Base-by-base conservation (phyloP, 2,329 filamentous ascomycete genomes). In the Pyricularia sp. region DNA sequence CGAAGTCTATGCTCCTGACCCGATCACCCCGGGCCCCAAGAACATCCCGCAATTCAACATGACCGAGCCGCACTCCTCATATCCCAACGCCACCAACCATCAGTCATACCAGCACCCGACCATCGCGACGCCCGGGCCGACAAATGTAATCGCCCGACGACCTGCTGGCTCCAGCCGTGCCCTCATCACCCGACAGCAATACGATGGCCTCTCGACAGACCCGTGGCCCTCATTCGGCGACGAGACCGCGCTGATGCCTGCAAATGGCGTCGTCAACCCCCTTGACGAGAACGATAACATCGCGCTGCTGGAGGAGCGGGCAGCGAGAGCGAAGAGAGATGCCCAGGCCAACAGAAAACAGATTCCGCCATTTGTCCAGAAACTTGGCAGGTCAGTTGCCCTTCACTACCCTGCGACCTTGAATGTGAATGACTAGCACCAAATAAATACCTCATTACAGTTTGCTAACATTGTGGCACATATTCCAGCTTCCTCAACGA, bases 281-380 rank as follows among this genome's bases (percentile, higher is more conserved):
- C 68, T 77, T 65, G 78, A 78, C 55, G 84, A 87, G 73, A 79
- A 85, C 71, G 88, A 96, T 69, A 91, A 87, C 69, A 82, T 96
- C 66, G 89, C 93, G 67, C 81, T 89, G 65, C 78, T 97, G 67
- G 91, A 96, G 72, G 86, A 89, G 73, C 87, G 87, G 76, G 93
- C 92, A 26, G 82, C 88, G 68, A 80, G 89, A 67, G 92, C 92
- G 9, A 96, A 96, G 79, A 86, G 88, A 72, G 94, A 97, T 66
- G 88, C 93, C 0, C 89, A 93, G 73, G 84, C 88, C 19, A 97
- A 96, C 76, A 83, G 93, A 71, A 97, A 97, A 76, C 90, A 96
- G 72, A 97, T 99, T 12, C 93, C 94, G 0, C 93, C 94, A 0
- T 99, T 99, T 79, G 93, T 99, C 59, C 93, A 97, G 75, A 99